Percentiles rank a stretch among this genome's conserved stretches.
Conservation (phyloP, 768 basidiomycete species). For the Candolleomyces efflorescens region DNA sequence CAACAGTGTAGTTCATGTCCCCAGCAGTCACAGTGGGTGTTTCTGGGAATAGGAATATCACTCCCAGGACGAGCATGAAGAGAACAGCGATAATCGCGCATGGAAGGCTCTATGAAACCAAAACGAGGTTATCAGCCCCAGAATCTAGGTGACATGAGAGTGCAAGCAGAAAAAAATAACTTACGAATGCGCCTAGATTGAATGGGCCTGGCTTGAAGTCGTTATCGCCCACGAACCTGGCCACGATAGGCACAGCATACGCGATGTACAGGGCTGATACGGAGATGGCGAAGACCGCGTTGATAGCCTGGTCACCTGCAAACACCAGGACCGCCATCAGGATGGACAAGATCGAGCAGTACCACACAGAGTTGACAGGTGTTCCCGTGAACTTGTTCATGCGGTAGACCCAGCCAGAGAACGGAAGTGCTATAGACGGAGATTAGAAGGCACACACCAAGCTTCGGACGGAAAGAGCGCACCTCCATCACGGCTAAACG, state of each 20-base stretch:
- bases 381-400: slow-evolving; percentile 54
- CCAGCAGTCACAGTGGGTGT: slow-evolving; percentile 40
- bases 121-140: not conserved
- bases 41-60: slow-evolving; percentile 65
- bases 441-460: too few species aligned
- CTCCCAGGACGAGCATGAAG: slow-evolving; percentile 64
- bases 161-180: slow-evolving; percentile 10
- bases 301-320: slow-evolving; percentile 54
- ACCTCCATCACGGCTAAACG: slow-evolving; percentile 65
- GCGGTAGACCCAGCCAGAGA: slow-evolving; percentile 56
- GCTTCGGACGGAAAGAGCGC: not conserved
- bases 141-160: not conserved
- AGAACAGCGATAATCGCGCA: slow-evolving; percentile 52
- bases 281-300: slow-evolving; percentile 51
- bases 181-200: slow-evolving; percentile 36
- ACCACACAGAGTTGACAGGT: slow-evolving; percentile 58
- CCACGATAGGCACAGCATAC: slow-evolving; percentile 51
- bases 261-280: slow-evolving; percentile 44
- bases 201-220: slow-evolving; percentile 57
- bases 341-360: slow-evolving; percentile 40
- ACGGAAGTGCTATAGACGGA: slow-evolving; percentile 43
- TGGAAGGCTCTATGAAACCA: slow-evolving; percentile 45
- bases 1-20: slow-evolving; percentile 72
- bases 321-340: slow-evolving; percentile 57
- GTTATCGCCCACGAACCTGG: slow-evolving; percentile 43